Percentiles rank a stretch among this genome's conserved stretches.
These are phyloP conservation scores for Aureobasidium pullulans DNA, from an alignment of 2,329 filamentous ascomycete genomes.

Conservation along the genomic window DNA sequence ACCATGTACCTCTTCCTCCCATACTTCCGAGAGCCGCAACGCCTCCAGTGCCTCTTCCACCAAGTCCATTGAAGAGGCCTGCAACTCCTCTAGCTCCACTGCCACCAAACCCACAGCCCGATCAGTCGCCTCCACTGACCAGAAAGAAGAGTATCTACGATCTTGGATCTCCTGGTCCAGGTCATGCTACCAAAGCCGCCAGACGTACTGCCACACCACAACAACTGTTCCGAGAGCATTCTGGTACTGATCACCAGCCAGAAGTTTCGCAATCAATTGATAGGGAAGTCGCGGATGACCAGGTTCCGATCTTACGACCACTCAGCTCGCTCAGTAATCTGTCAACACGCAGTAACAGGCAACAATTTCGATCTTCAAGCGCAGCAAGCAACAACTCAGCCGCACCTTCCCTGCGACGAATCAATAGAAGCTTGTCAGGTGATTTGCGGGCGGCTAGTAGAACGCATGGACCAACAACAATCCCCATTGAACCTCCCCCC, in stretches of 20 bases:
- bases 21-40: neutral
- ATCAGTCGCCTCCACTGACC: neutral
- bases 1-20: neutral
- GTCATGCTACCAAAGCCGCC: constrained; percentile 32
- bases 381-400: constrained; percentile 48
- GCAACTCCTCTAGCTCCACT: neutral
- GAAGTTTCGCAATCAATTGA: neutral
- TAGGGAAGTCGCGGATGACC: neutral
- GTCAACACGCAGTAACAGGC: constrained; percentile 32
- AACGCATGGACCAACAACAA: constrained; percentile 38
- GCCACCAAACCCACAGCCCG: neutral
- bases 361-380: constrained; percentile 54
- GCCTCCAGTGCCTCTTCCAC: constrained; percentile 1
- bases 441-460: constrained; percentile 65
- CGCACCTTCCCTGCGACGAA: constrained; percentile 65
- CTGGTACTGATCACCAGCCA: neutral
- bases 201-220: constrained; percentile 30
- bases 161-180: constrained; percentile 29
- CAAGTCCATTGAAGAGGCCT: neutral
- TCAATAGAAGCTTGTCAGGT: constrained; percentile 61
- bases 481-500: constrained; percentile 35
- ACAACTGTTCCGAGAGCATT: constrained; percentile 28
- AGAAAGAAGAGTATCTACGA: constrained; percentile 30
- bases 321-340: constrained; percentile 32
- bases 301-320: neutral